A percentile compares a stretch with the other conserved stretches of the same genome.
phyloP scores from a whole-genome alignment of 768 basidiomycete genomes.

The Lentinula detonsa region DNA sequence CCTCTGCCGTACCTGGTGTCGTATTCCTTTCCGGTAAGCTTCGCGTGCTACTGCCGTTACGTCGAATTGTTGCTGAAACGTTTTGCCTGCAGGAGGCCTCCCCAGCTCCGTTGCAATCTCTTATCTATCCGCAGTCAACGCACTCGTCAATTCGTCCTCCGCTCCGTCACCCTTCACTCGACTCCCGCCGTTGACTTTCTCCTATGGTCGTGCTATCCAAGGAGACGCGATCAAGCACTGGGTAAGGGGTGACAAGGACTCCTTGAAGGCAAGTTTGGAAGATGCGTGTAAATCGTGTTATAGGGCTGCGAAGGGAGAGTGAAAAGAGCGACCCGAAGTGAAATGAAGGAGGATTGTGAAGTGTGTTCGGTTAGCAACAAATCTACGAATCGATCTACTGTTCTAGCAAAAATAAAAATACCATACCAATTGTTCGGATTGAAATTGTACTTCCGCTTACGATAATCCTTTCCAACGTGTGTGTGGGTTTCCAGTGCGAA shows the following conservation, averaged over 20 bases:
- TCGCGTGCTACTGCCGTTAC: background rate
- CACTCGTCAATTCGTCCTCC: conserved; percentile 25
- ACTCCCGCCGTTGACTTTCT: conserved; percentile 41
- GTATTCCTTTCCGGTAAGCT: conserved; percentile 42
- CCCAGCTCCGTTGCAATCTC: conserved; percentile 31
- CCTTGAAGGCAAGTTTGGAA: conserved; percentile 31
- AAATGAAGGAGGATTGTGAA: too few species aligned
- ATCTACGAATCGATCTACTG: too few species aligned
- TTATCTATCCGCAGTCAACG: conserved; percentile 37
- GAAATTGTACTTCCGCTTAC: too few species aligned
- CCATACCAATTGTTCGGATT: too few species aligned
- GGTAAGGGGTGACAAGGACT: conserved; percentile 37
- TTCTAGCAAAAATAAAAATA: too few species aligned
- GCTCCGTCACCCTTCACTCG: conserved; percentile 28
- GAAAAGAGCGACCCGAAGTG: background rate
- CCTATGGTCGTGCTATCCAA: conserved; percentile 46
- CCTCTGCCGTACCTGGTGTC: conserved; percentile 40
- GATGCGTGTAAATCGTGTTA: conserved; percentile 38
- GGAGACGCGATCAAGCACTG: conserved; percentile 42
- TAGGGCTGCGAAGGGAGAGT: conserved; percentile 32
- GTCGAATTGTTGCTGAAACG: background rate
- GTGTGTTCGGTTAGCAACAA: too few species aligned
- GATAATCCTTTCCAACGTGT: too few species aligned
- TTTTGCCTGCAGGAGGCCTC: conserved; percentile 31
- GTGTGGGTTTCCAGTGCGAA: too few species aligned